These are phyloP conservation scores for Emydomyces testavorans DNA, from an alignment of 2,329 filamentous ascomycete species.

Conservation along the genomic window DNA sequence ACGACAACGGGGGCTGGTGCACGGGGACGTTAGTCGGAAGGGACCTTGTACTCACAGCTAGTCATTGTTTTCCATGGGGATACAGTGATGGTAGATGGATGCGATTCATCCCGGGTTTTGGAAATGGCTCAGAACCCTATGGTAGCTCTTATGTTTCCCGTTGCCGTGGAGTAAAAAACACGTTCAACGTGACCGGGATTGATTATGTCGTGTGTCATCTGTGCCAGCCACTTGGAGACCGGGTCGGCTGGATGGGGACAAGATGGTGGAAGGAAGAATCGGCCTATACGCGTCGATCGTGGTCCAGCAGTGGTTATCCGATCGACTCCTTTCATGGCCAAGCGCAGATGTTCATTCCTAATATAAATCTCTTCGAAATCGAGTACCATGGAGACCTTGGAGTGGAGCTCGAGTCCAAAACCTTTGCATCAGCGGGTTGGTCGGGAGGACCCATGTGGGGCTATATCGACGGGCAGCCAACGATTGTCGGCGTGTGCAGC, in stretches of 20 bases:
- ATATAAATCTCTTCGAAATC: conserved; percentile 18
- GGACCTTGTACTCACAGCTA: conserved; percentile 19
- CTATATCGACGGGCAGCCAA: conserved; percentile 18
- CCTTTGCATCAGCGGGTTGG: conserved; percentile 19
- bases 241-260: conserved; percentile 21
- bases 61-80: conserved; percentile 21
- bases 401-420: conserved; percentile 18
- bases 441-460: conserved; percentile 20
- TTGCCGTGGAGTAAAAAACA: conserved; percentile 20
- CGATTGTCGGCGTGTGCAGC: conserved; percentile 19
- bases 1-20: conserved; percentile 19
- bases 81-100: conserved; percentile 18
- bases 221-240: conserved; percentile 19
- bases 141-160: conserved; percentile 18
- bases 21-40: conserved; percentile 19
- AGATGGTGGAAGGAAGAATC: conserved; percentile 17
- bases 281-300: conserved; percentile 14
- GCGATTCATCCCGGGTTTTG: conserved; percentile 18
- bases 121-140: conserved; percentile 17
- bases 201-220: conserved; percentile 20
- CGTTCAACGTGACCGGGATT: conserved; percentile 19
- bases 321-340: conserved; percentile 16
- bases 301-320: conserved; percentile 20
- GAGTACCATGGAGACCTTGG: conserved; percentile 17
- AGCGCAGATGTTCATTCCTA: conserved; percentile 18